Conservation (phyloP, 2,329 filamentous ascomycete species). For the Hypoxylon sp. region DNA sequence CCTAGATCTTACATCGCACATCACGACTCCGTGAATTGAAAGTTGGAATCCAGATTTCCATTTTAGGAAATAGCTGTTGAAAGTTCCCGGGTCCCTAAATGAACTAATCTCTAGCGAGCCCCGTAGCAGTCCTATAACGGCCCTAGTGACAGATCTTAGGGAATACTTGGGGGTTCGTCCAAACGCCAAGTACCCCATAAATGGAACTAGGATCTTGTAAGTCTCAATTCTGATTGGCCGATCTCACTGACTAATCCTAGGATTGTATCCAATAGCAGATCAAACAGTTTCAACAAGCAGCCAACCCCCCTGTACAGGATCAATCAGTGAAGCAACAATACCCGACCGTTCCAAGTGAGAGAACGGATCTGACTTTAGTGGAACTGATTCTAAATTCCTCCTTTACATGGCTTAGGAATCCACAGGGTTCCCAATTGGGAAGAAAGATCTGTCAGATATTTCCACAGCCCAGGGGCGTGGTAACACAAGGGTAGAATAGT, state of each 20-base stretch:
- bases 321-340: conserved; percentile 23
- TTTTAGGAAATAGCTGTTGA: conserved; percentile 27
- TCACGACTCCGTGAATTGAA: conserved; percentile 19
- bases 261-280: conserved; percentile 13
- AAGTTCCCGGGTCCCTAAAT: conserved; percentile 18
- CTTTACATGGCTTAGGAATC: conserved; percentile 30
- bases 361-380: conserved; percentile 9
- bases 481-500: background rate
- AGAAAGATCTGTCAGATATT: conserved; percentile 28
- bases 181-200: conserved; percentile 3
- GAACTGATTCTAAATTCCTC: background rate
- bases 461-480: background rate
- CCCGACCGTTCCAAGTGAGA: conserved; percentile 4
- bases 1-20: background rate
- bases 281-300: conserved; percentile 22
- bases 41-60: conserved; percentile 37
- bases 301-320: conserved; percentile 24
- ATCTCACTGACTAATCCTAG: background rate
- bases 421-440: conserved; percentile 25
- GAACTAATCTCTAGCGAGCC: conserved; percentile 3
- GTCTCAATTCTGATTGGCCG: conserved; percentile 13
- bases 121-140: background rate
- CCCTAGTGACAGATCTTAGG: conserved; percentile 15
- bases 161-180: background rate
- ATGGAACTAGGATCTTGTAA: background rate